Percentiles rank a stretch among this genome's conserved stretches.
Conservation (phyloP, 106 monocot species). For the Ottelia alismoides region DNA sequence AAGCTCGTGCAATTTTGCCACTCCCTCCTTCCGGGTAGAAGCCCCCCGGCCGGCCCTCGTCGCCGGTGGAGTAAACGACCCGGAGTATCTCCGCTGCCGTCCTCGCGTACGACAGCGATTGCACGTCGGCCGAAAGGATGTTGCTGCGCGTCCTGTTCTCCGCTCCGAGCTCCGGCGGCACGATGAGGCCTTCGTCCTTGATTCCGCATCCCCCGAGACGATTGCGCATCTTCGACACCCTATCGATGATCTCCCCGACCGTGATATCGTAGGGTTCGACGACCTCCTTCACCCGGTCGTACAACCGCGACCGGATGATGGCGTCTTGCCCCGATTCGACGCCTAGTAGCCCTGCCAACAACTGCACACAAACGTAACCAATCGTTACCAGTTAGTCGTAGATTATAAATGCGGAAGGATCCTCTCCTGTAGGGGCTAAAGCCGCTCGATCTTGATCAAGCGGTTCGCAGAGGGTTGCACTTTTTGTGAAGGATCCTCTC, state of each 20-base stretch:
- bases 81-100: constrained; percentile 45
- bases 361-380: constrained; percentile 16
- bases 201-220: constrained; percentile 30
- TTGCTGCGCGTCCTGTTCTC: constrained; percentile 36
- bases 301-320: constrained; percentile 41
- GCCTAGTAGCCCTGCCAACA: constrained; percentile 45
- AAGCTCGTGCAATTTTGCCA: constrained; percentile 30
- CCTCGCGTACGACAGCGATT: constrained; percentile 35
- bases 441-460: neutral
- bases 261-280: constrained; percentile 43
- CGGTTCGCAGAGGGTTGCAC: too few relatives aligned
- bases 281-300: constrained; percentile 7
- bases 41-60: constrained; percentile 24
- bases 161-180: constrained; percentile 25
- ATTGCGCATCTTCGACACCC: constrained; percentile 47
- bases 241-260: constrained; percentile 44
- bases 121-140: constrained; percentile 37
- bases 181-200: constrained; percentile 64
- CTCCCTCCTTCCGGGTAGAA: constrained; percentile 46
- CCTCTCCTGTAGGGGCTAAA: neutral
- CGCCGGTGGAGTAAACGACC: constrained; percentile 49
- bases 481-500: too few relatives aligned
- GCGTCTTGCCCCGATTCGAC: constrained; percentile 76
- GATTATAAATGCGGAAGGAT: too few relatives aligned
- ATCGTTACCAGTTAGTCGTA: too few relatives aligned